Evolutionary conservation across 306 rosid species (phyloP).

Genomic region (Glycine latifolia): DNA sequence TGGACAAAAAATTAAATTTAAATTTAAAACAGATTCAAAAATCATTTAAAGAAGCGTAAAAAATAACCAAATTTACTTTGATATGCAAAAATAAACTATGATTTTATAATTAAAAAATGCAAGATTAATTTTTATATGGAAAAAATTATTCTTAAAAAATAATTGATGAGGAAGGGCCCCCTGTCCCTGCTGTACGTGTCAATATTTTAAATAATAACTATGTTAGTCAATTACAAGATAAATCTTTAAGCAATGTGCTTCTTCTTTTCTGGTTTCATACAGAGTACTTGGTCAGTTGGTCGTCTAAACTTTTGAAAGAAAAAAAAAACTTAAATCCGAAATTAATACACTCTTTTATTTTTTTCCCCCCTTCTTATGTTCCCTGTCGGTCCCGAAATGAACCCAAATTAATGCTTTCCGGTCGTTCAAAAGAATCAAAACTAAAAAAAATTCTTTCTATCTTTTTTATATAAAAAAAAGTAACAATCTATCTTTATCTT

Average conservation of each 20-base stretch:
- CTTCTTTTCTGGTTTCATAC: constrained; percentile 3
- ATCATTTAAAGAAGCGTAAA: background rate
- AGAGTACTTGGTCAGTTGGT: background rate
- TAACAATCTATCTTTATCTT: background rate
- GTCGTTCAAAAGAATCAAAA: background rate
- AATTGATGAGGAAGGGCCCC: background rate
- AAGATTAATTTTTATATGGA: background rate
- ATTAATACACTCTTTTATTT: background rate
- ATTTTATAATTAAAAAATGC: background rate
- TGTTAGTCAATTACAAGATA: background rate
- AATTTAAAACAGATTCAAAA: background rate
- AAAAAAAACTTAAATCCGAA: background rate
- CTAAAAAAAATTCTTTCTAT: too few relatives aligned
- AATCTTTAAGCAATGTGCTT: constrained; percentile 1
- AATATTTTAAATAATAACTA: background rate
- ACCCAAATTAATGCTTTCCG: background rate
- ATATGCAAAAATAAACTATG: background rate
- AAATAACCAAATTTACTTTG: too few relatives aligned
- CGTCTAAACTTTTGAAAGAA: background rate
- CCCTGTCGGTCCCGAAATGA: background rate
- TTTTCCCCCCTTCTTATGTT: background rate
- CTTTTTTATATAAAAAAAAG: too few relatives aligned
- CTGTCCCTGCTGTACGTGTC: background rate
- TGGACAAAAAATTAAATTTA: background rate
- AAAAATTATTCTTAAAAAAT: background rate